phyloP scores from a whole-genome alignment of 164 flowering plant species.

The Vitis rupestris region DNA sequence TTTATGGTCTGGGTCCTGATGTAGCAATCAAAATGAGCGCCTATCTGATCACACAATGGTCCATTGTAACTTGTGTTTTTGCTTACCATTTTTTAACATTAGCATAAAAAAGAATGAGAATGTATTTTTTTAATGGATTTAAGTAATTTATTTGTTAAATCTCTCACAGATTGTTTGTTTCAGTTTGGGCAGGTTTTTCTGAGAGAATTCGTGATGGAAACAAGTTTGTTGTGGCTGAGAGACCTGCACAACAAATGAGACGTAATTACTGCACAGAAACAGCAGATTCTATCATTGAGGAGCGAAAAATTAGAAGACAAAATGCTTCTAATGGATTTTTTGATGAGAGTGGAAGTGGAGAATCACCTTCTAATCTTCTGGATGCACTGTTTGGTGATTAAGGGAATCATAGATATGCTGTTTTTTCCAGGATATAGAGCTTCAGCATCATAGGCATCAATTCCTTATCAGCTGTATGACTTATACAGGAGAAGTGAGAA shows the following conservation, averaged over 20 bases:
- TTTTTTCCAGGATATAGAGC: conserved; percentile 1
- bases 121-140: too few species aligned
- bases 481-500: too few species aligned
- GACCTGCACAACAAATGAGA: conserved; percentile 53
- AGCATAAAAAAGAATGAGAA: too few species aligned
- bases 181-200: conserved; percentile 97
- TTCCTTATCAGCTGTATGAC: too few species aligned
- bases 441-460: background rate
- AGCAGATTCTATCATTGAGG: conserved; percentile 59
- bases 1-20: background rate
- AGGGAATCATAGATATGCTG: background rate
- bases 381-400: conserved; percentile 52
- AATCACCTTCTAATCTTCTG: conserved; percentile 57
- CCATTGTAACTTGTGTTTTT: too few species aligned
- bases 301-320: conserved; percentile 62
- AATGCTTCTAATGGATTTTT: conserved; percentile 60
- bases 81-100: too few species aligned
- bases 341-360: conserved; percentile 39
- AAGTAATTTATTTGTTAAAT: background rate
- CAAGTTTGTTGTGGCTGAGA: conserved; percentile 89
- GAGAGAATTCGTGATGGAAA: conserved; percentile 84
- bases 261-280: conserved; percentile 60
- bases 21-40: background rate
- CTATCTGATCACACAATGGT: background rate
- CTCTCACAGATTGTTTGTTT: conserved; percentile 1